Conservation (phyloP, 495 filamentous ascomycete genomes). For the Glonium stellatum region DNA sequence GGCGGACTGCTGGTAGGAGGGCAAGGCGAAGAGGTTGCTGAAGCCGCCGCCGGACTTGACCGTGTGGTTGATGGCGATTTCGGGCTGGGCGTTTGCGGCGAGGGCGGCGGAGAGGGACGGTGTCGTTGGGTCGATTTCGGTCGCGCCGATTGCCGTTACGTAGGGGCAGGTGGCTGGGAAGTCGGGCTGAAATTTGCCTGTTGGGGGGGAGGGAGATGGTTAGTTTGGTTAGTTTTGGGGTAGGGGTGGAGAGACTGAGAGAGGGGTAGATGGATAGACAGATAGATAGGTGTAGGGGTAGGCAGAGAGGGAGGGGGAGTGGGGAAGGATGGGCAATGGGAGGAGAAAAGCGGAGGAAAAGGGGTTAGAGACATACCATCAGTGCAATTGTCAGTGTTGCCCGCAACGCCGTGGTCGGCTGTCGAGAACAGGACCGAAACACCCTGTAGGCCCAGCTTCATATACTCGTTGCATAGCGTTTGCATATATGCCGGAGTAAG, state of each 20-base stretch:
- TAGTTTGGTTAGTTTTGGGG: neutral
- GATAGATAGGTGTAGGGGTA: no score
- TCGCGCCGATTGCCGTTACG: constrained; percentile 36
- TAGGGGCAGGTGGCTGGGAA: constrained; percentile 48
- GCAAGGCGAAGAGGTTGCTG: constrained; percentile 57
- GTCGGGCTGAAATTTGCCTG: constrained; percentile 1
- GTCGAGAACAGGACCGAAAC: constrained; percentile 55
- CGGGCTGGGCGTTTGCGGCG: constrained; percentile 11
- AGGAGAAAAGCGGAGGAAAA: neutral
- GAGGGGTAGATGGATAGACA: no score
- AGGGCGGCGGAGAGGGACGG: constrained; percentile 15
- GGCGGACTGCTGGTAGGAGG: constrained; percentile 50
- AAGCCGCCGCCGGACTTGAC: constrained; percentile 57
- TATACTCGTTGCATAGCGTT: constrained; percentile 48
- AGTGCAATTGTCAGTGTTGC: neutral
- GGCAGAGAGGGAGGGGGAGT: no score
- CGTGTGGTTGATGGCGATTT: constrained; percentile 18
- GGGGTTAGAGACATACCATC: neutral
- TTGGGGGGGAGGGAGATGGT: no score
- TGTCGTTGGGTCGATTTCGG: constrained; percentile 31
- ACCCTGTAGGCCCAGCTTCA: constrained; percentile 61
- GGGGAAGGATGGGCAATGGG: neutral
- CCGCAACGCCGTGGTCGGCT: constrained; percentile 52
- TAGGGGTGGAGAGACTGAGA: neutral
- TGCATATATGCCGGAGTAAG: neutral